These are phyloP conservation scores for Suhomyces bribrorum DNA, from an alignment of 1,139 yeast species.

Conservation along the genomic window DNA sequence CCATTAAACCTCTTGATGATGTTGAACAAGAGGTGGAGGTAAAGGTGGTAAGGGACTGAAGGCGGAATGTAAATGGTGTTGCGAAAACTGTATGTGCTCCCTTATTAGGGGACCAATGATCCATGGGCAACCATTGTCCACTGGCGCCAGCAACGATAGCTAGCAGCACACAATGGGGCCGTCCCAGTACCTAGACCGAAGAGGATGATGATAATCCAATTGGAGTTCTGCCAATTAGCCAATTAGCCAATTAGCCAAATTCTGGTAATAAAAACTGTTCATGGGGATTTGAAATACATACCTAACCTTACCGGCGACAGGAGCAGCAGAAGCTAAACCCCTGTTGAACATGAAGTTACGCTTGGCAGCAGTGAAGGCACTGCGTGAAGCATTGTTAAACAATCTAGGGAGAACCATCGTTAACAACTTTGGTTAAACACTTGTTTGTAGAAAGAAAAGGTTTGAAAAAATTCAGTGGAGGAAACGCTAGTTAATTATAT, in stretches of 20 bases:
- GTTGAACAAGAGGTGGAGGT: too few relatives aligned
- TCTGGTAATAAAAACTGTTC: conserved; percentile 2
- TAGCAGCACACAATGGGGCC: too few relatives aligned
- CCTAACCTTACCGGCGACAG: conserved; percentile 87
- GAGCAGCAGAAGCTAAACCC: conserved; percentile 86
- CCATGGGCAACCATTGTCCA: too few relatives aligned
- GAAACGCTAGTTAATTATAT: conserved; percentile 12
- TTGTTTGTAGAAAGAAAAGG: conserved; percentile 12
- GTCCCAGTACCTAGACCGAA: too few relatives aligned
- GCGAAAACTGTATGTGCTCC: too few relatives aligned
- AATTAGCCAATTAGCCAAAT: too few relatives aligned
- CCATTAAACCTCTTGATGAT: too few relatives aligned
- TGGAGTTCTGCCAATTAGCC: not conserved
- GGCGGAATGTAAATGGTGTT: too few relatives aligned
- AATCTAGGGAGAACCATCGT: conserved; percentile 85
- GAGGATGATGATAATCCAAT: too few relatives aligned
- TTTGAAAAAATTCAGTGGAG: conserved; percentile 12
- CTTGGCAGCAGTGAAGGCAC: conserved; percentile 88
- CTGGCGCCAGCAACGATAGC: too few relatives aligned
- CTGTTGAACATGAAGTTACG: conserved; percentile 76
- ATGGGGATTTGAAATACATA: conserved; percentile 52
- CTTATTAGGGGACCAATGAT: too few relatives aligned
- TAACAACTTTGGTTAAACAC: conserved; percentile 24
- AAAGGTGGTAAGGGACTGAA: too few relatives aligned
- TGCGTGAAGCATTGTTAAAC: conserved; percentile 85